Evolutionary conservation across 192 early-diverging fungal species (phyloP), one percentile per base, ranked within the genome.

Genomic region (Gonapodya prolifera): DNA sequence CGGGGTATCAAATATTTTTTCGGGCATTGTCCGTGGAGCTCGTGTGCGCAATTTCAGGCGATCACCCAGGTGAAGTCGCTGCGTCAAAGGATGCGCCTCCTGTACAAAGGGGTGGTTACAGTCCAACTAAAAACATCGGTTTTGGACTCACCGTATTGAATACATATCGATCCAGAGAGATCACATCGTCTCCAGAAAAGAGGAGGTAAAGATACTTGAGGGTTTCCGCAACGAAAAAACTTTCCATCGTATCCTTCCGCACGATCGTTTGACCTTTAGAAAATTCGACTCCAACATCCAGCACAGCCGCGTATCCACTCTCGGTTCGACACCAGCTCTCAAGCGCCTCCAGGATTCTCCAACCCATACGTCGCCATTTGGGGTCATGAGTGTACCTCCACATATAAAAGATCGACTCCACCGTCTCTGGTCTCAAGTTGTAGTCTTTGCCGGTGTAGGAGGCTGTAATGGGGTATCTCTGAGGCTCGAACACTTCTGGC

Each of bases 321-420:
- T 29, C 35, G 75, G 61, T 75, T 33, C 30, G 28, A 23, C 75
- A 75, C 34, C 75, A 34, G 1, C 34, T 76, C 2, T 80, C 75
- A 29, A 81, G 35, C 31, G 75, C 34, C 13, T 34, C 78, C n/a
- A 61, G 77, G 69, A 87, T 81, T 18, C 70, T 34, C 79, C 83
- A 82, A 17, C 81, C 87, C 75, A 80, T 80, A n/a, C 85, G 83
- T 34, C 87, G 84, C 74, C 85, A 88, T 28, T 77, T 79, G 2
- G 79, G 81, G 34, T 88, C 86, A 34, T 86, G 82, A 0, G 87
- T 84, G 75, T 81, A 82, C 33, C 86, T 77, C 80, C 82, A 86
- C 84, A 86, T 83, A 77, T 88, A 88, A 81, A 88, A 88, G 33
- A 87, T 75, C 35, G 80, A 80, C 75, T 88, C 87, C 70, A 87